Base-by-base conservation (phyloP, 257 asterid genomes). In the Nicotiana noctiflora region DNA sequence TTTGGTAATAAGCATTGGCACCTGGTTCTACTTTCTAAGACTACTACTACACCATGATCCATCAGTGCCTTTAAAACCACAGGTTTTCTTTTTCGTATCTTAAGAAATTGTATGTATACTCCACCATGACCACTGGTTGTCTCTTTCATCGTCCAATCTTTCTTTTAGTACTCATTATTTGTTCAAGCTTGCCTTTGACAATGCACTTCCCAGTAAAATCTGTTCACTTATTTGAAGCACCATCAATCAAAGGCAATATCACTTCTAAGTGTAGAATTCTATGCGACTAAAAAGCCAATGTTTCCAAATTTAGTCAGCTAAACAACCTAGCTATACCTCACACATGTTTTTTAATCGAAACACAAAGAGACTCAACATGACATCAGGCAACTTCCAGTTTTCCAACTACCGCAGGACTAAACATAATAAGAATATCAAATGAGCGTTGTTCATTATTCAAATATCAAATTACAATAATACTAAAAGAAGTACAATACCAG, bases 401-500 rank as follows among this genome's bases (percentile, higher is more conserved):
- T 40, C 49, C 49, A 40, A 40, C 12, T 40, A 8, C 49, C 2
- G 49, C 49, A 8, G 49, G 49, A 40, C 49, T 40, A 40, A 40
- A 40, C 49, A 8, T 2, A 40, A 40, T 40, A 40, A 34, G 64
- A 13, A 59, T 34, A 18, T 40, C 25, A 32, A 37, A 6, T 68
- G 32, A 68, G 56, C 31, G 23, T 15, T 0, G 57, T 44, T 21
- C 57, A 44, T 19, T 2, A 70, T 68, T 68, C 57, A 12, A 44
- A 44, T 44, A 70, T 21, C 34, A 70, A 70, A 44, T 70, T 49
- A 77, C 25, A 64, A 29, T 79, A 61, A 49, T 27, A 75, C 37
- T 27, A 64, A 53, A 52, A 18, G 79, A 82, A 25, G 34, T 17
- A 44, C 7, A 84, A 31, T 83, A 94, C 99, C 98, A 76, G 86